Base-by-base conservation (phyloP, 2,329 filamentous ascomycete species). In the Fusarium dlaminii region DNA sequence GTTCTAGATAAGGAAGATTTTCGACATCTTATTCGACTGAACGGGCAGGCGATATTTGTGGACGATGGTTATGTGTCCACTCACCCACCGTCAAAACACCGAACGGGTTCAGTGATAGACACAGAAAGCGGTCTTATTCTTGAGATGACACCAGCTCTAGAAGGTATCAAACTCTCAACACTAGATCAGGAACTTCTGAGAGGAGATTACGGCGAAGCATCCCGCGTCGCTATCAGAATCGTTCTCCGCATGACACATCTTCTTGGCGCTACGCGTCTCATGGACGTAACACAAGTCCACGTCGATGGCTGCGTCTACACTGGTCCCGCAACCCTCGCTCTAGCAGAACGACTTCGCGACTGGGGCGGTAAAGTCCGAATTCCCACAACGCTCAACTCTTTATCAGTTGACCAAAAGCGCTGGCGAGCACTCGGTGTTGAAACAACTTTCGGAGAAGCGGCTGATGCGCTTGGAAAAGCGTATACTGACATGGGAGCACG, bases 281-380 rank as follows among this genome's bases (percentile, higher is more conserved):
- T 77, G 65, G 66, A 75, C 3, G 59, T 77, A 20, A 68, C 49
- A 3, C 75, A 76, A 51, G 72, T 60, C 3, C 74, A 76, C 6
- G 48, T 66, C 3, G 74, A 76, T 34, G 72, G 72, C 1, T 64
- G 63, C 2, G 74, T 66, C 18, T 74, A 69, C 2, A 87, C 62
- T 82, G 75, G 75, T 1, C 71, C 71, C 0, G 73, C 70, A 3
- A 68, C 73, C 1, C 59, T 77, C 5, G 34, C 62, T 3, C 65
- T 77, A 15, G 73, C 60, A 24, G 46, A 73, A 13, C 46, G 43
- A 13, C 68, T 77, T 0, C 73, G 75, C 1, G 75, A 70, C 4
- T 70, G 58, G 61, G 68, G 68, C 14, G 75, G 75, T 3, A 52
- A 58, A 34, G 64, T 77, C 14, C 67, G 59, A 4, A 65, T 77